phyloP scores from a whole-genome alignment of 176 grass and related monocot species.

The Bolboschoenus planiculmis region DNA sequence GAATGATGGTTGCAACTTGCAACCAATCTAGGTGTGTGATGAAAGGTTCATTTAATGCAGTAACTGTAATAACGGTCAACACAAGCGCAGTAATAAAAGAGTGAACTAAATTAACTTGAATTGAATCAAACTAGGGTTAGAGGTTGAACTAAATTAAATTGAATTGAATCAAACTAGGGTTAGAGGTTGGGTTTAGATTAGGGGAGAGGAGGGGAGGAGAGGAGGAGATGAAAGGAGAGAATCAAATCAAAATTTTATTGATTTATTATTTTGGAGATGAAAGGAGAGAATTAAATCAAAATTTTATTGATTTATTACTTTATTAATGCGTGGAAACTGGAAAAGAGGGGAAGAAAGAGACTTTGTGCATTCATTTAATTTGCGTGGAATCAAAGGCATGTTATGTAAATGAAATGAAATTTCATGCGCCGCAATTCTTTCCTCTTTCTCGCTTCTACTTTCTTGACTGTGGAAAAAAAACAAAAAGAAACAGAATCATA shows the following conservation, averaged over 20 bases:
- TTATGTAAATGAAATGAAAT: neutral
- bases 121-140: neutral
- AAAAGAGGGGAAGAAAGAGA: neutral
- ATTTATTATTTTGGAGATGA: neutral
- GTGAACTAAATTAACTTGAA: neutral
- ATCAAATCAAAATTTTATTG: neutral
- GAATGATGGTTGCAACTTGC: neutral
- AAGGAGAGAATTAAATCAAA: neutral
- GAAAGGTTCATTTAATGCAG: constrained; percentile 10
- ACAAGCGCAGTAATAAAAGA: neutral
- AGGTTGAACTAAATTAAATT: neutral
- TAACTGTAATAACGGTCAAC: constrained; percentile 12
- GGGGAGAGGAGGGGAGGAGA: neutral
- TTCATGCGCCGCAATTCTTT: constrained; percentile 27
- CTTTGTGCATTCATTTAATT: neutral
- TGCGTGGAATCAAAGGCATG: constrained; percentile 31
- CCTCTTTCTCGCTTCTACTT: neutral
- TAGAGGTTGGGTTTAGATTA: neutral
- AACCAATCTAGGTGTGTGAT: neutral
- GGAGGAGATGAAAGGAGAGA: neutral
- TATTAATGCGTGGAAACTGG: neutral
- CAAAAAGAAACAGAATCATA: too few relatives aligned
- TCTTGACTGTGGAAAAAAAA: neutral
- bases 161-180: neutral
- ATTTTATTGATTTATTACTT: neutral